Conservation (phyloP, 176 grass and related monocot genomes). For the Lolium perenne region DNA sequence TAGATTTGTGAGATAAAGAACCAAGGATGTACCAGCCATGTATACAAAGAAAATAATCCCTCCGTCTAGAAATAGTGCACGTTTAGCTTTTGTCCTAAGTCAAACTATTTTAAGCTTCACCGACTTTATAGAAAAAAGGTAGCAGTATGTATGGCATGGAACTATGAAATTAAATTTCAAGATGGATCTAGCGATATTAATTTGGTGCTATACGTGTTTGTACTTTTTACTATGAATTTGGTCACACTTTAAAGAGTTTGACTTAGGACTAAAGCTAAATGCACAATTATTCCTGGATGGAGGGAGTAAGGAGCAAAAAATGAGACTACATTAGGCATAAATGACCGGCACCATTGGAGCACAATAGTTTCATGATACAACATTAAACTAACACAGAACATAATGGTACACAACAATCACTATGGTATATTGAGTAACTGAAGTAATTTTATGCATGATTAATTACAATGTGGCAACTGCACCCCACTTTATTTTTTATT, state of each 20-base stretch:
- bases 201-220: no score
- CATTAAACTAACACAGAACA: not conserved
- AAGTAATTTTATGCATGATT: not conserved
- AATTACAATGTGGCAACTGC: not conserved
- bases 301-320: not conserved
- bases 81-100: no score
- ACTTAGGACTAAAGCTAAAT: no score
- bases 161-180: no score
- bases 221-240: no score
- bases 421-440: not conserved
- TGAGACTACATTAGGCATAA: not conserved
- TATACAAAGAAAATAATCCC: not conserved
- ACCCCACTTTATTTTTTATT: constrained; percentile 1
- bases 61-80: no score
- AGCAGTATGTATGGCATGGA: no score
- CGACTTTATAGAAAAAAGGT: no score
- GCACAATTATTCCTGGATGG: no score
- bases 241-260: no score
- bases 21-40: constrained; percentile 11
- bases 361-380: constrained; percentile 18
- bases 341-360: not conserved
- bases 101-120: no score
- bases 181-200: no score
- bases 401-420: not conserved
- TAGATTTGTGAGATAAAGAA: constrained; percentile 15